Conservation (phyloP, 129 eudicot genomes). For the Tagetes patula region DNA sequence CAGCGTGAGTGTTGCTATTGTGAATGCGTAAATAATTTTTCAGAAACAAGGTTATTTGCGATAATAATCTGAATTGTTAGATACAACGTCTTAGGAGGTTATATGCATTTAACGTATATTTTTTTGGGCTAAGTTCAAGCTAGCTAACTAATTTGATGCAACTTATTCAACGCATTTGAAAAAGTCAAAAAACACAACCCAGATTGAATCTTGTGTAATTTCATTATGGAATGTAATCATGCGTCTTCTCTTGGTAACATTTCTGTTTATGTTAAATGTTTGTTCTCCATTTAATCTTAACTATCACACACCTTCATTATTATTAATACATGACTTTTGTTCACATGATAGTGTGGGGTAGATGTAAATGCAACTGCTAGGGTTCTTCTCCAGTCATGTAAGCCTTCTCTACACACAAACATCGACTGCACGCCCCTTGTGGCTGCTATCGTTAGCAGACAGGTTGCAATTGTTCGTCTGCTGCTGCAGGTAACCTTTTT, state of each 20-base stretch:
- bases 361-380: constrained; percentile 68
- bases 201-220: too few species aligned
- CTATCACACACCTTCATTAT: neutral
- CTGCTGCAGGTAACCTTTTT: constrained; percentile 63
- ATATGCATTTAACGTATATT: neutral
- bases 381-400: constrained; percentile 73
- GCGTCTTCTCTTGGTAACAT: neutral
- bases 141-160: neutral
- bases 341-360: constrained; percentile 74
- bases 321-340: constrained; percentile 17
- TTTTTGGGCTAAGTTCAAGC: neutral
- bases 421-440: constrained; percentile 69
- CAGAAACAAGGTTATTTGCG: neutral
- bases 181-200: neutral
- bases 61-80: neutral
- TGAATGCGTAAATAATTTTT: neutral
- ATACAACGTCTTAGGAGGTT: neutral
- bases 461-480: constrained; percentile 63
- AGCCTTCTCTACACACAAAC: constrained; percentile 87
- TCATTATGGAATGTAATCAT: neutral
- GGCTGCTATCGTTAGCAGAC: constrained; percentile 92
- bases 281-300: neutral
- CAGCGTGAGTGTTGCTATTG: neutral
- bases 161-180: neutral
- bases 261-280: neutral